phyloP scores from a whole-genome alignment of 176 grass and related monocot genomes.

The Areca catechu region DNA sequence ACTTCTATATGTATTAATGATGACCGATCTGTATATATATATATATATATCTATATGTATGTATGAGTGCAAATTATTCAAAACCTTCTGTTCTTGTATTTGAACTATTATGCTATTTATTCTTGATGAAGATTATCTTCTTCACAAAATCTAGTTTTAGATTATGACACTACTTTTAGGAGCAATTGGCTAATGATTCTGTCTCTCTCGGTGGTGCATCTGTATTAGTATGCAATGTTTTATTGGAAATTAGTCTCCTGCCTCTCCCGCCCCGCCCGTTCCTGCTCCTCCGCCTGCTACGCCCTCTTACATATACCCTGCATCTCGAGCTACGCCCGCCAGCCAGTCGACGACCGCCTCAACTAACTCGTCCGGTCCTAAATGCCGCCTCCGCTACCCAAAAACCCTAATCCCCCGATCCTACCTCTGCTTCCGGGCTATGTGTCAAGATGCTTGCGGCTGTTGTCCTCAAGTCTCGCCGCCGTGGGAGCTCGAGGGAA shows the following conservation, averaged over 20 bases:
- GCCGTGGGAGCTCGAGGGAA: constrained; percentile 64
- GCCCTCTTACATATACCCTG: constrained; percentile 75
- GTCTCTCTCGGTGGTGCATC: too few relatives aligned
- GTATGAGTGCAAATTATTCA: too few relatives aligned
- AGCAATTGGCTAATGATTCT: too few relatives aligned
- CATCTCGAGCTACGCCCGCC: constrained; percentile 68
- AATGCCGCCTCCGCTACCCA: constrained; percentile 76
- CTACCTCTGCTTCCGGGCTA: constrained; percentile 69
- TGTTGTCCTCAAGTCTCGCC: constrained; percentile 57
- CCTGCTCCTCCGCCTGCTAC: constrained; percentile 61
- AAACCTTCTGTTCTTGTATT: too few relatives aligned
- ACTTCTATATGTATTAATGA: too few relatives aligned
- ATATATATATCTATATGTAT: too few relatives aligned
- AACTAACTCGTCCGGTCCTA: constrained; percentile 71
- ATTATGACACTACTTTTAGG: too few relatives aligned
- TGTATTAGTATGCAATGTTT: too few relatives aligned
- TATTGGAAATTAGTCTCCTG: constrained; percentile 17
- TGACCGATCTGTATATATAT: too few relatives aligned
- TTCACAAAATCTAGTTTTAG: too few relatives aligned
- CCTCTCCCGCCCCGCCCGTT: constrained; percentile 54
- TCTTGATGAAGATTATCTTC: too few relatives aligned
- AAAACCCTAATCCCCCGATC: constrained; percentile 44
- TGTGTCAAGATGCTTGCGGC: constrained; percentile 48
- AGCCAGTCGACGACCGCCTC: constrained; percentile 6
- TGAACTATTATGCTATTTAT: too few relatives aligned